Base-by-base conservation (phyloP, 768 basidiomycete genomes). In the Leucogyrophana mollusca region DNA sequence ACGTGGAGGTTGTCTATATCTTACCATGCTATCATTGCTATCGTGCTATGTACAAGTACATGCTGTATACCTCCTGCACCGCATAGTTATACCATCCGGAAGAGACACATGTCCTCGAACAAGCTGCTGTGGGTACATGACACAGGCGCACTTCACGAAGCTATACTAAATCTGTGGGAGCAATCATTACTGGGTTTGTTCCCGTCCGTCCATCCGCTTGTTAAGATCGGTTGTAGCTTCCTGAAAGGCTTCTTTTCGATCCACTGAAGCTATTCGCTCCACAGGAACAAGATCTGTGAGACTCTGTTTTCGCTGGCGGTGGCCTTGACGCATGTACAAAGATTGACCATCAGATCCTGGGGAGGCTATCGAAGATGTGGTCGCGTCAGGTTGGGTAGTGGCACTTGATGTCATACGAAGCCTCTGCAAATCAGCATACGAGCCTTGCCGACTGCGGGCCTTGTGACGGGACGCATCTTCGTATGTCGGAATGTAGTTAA, bases 371-470 rank as follows among this genome's bases (percentile, higher is more conserved):
- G 56, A 57, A 9, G 46, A 16, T 9, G 47, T 23, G 13, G 59
- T 47, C 11, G 49, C 18, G 21, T 36, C 40, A 22, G 34, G 24
- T n/a, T 50, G 59, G 41, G 50, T 45, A 34, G 47, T 43, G n/a
- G n/a, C 7, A 30, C 27, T 13, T 13, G 55, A 35, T 36, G 64
- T 56, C 66, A 67, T 65, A 46, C 82, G 81, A 17, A 87, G 72
- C 51, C 80, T 75, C 64, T 90, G 87, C 41, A 92, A 64, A 67
- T 92, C 85, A n/a, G 90, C 90, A 56, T 87, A 92, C 17, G 87
- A 89, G 38, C 78, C 81, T 49, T 80, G 80, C 16, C 81, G 79
- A 62, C 81, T 87, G 40, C 78, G 78, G 21, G 71, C 64, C 56
- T 78, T 80, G 54, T 61, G 64, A 51, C 60, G 55, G 50, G 53